Percentiles rank a stretch among this genome's conserved stretches.
phyloP scores from a whole-genome alignment of 805 yeast species.

The Candida tammaniensis region DNA sequence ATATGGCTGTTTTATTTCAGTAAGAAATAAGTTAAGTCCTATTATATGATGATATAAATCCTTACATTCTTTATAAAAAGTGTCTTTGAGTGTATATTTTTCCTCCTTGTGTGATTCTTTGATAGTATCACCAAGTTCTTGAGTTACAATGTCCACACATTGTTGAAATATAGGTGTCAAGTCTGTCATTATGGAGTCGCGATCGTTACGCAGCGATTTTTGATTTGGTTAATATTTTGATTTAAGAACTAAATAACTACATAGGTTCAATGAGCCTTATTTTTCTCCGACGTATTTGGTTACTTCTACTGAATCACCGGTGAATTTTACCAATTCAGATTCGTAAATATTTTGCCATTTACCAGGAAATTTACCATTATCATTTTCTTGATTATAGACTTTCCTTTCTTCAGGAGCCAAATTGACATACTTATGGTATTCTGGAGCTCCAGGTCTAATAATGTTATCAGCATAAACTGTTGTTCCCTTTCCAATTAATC shows the following conservation, averaged over 20 bases:
- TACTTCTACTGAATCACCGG: constrained; percentile 30
- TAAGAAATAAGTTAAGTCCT: constrained; percentile 30
- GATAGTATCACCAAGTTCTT: constrained; percentile 21
- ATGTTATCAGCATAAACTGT: constrained; percentile 39
- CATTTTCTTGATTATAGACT: constrained; percentile 21
- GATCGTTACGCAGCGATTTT: background rate
- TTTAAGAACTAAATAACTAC: too few species aligned
- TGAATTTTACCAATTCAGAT: constrained; percentile 22
- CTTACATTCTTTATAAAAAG: constrained; percentile 39
- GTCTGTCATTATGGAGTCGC: constrained; percentile 39
- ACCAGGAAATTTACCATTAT: constrained; percentile 20
- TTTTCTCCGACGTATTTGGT: constrained; percentile 18
- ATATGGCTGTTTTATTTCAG: constrained; percentile 24
- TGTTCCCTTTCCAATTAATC: constrained; percentile 39
- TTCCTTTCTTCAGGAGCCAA: constrained; percentile 36
- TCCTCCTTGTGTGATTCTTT: constrained; percentile 3
- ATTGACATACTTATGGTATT: constrained; percentile 36
- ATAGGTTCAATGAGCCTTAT: background rate
- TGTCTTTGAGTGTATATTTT: constrained; percentile 26
- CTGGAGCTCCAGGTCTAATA: constrained; percentile 35
- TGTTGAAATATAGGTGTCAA: constrained; percentile 47
- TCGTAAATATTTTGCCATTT: constrained; percentile 34
- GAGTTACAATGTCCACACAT: constrained; percentile 44
- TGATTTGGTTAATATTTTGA: background rate
- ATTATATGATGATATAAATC: constrained; percentile 32